Conservation (phyloP, 257 asterid genomes). For the Rauvolfia tetraphylla region DNA sequence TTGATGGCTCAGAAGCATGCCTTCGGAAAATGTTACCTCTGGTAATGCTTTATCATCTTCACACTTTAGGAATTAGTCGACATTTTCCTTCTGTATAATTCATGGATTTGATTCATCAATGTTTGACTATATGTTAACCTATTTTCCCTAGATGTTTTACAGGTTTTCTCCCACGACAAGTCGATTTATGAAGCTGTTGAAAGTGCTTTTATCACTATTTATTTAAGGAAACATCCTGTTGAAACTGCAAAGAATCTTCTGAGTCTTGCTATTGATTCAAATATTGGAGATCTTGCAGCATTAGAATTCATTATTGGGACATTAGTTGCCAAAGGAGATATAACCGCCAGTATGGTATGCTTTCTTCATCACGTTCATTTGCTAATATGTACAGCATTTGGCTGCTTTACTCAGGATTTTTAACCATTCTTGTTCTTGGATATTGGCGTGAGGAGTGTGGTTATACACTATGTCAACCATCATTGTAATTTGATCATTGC, state of each 20-base stretch:
- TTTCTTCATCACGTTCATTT: conserved; percentile 1
- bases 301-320: conserved; percentile 79
- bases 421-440: background rate
- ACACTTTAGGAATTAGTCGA: background rate
- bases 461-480: background rate
- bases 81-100: background rate
- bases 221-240: conserved; percentile 63
- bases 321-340: conserved; percentile 82
- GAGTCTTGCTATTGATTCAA: conserved; percentile 80
- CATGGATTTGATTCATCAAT: background rate
- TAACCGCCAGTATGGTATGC: conserved; percentile 73
- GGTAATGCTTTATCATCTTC: conserved; percentile 52
- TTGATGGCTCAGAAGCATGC: conserved; percentile 90
- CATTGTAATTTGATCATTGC: background rate
- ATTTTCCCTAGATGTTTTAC: conserved; percentile 18
- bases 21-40: conserved; percentile 95
- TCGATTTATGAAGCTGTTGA: conserved; percentile 95
- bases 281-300: conserved; percentile 95
- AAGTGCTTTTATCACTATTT: conserved; percentile 86
- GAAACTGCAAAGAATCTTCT: conserved; percentile 91
- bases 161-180: conserved; percentile 96
- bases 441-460: background rate
- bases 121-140: background rate
- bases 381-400: background rate
- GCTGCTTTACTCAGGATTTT: background rate